phyloP scores from a whole-genome alignment of 176 grass and related monocot species.

The Eragrostis nindensis region DNA sequence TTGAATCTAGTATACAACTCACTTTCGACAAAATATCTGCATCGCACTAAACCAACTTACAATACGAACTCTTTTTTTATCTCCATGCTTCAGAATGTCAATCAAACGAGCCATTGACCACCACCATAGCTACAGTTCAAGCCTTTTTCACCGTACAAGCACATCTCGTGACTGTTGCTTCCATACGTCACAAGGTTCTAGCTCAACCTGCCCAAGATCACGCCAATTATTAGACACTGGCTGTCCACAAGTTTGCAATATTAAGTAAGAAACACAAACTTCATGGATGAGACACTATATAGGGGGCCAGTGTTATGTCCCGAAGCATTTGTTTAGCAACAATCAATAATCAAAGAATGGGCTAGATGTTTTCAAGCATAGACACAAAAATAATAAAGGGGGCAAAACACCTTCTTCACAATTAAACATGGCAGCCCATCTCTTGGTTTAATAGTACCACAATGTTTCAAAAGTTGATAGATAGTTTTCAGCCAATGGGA shows the following conservation, averaged over 20 bases:
- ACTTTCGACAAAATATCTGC: too few relatives aligned
- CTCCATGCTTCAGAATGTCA: neutral
- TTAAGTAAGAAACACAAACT: slow-evolving; percentile 3
- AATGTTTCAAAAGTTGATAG: neutral
- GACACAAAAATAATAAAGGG: neutral
- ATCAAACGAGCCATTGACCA: neutral
- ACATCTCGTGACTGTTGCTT: slow-evolving; percentile 79
- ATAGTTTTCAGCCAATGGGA: neutral
- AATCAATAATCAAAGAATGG: neutral
- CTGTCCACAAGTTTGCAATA: neutral
- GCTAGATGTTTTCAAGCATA: neutral
- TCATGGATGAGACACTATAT: neutral
- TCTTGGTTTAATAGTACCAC: neutral
- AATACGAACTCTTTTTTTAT: too few relatives aligned
- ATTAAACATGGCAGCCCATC: neutral
- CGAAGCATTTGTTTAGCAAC: neutral
- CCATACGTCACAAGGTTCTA: slow-evolving; percentile 78
- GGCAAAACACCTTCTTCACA: neutral
- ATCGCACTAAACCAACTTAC: too few relatives aligned
- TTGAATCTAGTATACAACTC: too few relatives aligned
- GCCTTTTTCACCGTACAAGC: slow-evolving; percentile 48
- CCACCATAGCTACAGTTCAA: neutral
- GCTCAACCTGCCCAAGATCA: slow-evolving; percentile 51
- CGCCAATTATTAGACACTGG: neutral
- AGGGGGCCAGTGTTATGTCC: neutral